Base-by-base conservation (phyloP, 2,329 filamentous ascomycete species). In the Ophiostoma sp. region DNA sequence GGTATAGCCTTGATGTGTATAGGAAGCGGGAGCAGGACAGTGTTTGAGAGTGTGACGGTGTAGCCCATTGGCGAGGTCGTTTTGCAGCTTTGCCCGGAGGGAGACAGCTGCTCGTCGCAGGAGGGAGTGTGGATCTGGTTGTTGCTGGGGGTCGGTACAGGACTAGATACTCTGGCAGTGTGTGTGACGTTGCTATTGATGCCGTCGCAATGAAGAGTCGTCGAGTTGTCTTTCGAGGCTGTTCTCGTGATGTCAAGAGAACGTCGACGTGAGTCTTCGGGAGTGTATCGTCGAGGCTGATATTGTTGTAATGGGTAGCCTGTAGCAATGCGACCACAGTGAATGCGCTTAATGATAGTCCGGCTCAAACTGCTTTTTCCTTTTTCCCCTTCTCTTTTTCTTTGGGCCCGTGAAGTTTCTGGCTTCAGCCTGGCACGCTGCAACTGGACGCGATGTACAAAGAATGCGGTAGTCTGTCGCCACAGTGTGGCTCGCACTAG, bases 11-110 rank as follows among this genome's bases (percentile, higher is more conserved):
- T 44, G 41, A 52, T 44, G 36, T 35, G 60, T 44, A 44, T 54
- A 35, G 31, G 57, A 62, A 23, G 17, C 31, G n/a, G 27, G 35
- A 20, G 33, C 8, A 39, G 11, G 10, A 15, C 10, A 23, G 52
- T 62, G 64, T 5, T 62, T 33, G 36, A 41, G 20, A 20, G 62
- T 33, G 6, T 6, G 23, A n/a, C 39, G 33, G 64, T 65, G 36
- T 39, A 44, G 39, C 57, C 39, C 70, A 71, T 71, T 69, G 62
- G 62, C 52, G 48, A 62, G 13, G 67, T 64, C 35, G 62, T 39
- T 36, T 39, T 65, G 62, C 20, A 65, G 62, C 62, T 65, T 23
- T 65, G 62, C 35, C 62, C 20, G n/a, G 35, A 11, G 33, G 62
- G 27, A 33, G 33, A 64, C 35, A 23, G 62, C 35, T 65, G 62